Base-by-base conservation (phyloP, 1,284 basidiomycete genomes). In the Cutaneotrichosporon sp. region DNA sequence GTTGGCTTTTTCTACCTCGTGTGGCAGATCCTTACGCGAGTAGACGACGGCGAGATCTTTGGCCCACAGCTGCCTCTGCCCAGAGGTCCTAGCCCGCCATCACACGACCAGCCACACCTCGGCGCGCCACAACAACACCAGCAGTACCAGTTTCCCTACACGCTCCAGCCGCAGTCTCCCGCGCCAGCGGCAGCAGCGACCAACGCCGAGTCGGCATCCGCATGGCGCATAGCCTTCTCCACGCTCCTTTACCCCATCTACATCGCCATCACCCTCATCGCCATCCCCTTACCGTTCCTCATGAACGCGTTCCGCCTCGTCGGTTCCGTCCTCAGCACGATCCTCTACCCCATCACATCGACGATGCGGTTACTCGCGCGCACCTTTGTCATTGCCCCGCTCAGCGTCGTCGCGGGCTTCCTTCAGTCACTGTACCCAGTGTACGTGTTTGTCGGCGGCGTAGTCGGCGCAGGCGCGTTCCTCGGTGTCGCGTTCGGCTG, bases 1-100 rank as follows among this genome's bases (percentile, higher is more conserved):
- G 70, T 73, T 42, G 61, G 68, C 12, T 65, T 59, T 45, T 56
- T 69, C 55, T 73, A 70, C 57, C 36, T 70, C 21, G 63, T 72
- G 40, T 72, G 65, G 61, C 70, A 72, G 46, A 68, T 73, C 48
- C 62, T 73, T 12, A 71, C 71, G 13, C 64, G 71, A 15, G 63
- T 67, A 14, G 68, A 70, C 52, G 70, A 72, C n/a, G 33, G 52
- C 34, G 71, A 73, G 54, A 66, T 69, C 45, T 64, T 73, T 30
- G 43, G 34, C 17, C n/a, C n/a, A n/a, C 26, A 30, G 26, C 26
- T 30, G 26, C 26, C 26, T 5, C 26, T 30, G 7, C 5, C 26
- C 10, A 30, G 26, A 30, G 26, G 26, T 10, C 26, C 26, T 30
- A 30, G 26, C 26, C 26, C 26, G 26, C 26, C 26, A 5, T 59